phyloP scores from a whole-genome alignment of 2,329 filamentous ascomycete species.

The Monosporascus ibericus region DNA sequence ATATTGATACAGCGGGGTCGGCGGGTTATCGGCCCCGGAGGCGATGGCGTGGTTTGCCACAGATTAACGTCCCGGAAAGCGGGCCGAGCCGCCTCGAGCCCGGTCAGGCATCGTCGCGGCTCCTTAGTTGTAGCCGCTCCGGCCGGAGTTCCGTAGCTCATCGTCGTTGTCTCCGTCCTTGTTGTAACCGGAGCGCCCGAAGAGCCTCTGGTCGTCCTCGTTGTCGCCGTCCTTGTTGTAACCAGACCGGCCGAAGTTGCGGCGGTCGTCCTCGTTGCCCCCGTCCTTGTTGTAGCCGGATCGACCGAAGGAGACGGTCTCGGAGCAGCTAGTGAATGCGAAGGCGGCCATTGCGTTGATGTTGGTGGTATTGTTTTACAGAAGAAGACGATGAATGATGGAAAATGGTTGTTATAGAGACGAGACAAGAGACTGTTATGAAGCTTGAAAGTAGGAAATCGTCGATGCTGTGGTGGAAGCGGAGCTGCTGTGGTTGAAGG shows the following conservation, averaged over 20 bases:
- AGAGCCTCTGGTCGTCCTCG: constrained; percentile 29
- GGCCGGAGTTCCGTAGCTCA: constrained; percentile 17
- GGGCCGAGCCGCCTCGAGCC: constrained; percentile 5
- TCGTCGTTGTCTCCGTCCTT: constrained; percentile 23
- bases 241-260: constrained; percentile 38
- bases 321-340: constrained; percentile 24
- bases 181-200: constrained; percentile 28
- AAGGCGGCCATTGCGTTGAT: constrained; percentile 31
- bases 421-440: not conserved
- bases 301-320: constrained; percentile 33
- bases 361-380: constrained; percentile 1
- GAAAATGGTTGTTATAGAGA: not conserved
- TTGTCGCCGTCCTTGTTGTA: constrained; percentile 40
- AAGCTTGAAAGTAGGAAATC: constrained; percentile 1
- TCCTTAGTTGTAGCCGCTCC: constrained; percentile 22
- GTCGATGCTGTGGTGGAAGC: constrained; percentile 1
- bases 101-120: constrained; percentile 11
- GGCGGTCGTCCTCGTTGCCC: constrained; percentile 22
- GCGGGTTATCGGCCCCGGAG: not conserved
- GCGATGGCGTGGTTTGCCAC: not conserved
- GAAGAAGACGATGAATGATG: not conserved
- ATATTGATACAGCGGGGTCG: not conserved
- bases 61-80: not conserved
- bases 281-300: constrained; percentile 37
- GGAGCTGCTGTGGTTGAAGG: constrained; percentile 2